Base-by-base conservation (phyloP, 2,329 filamentous ascomycete genomes). In the Aspergillus sp. region DNA sequence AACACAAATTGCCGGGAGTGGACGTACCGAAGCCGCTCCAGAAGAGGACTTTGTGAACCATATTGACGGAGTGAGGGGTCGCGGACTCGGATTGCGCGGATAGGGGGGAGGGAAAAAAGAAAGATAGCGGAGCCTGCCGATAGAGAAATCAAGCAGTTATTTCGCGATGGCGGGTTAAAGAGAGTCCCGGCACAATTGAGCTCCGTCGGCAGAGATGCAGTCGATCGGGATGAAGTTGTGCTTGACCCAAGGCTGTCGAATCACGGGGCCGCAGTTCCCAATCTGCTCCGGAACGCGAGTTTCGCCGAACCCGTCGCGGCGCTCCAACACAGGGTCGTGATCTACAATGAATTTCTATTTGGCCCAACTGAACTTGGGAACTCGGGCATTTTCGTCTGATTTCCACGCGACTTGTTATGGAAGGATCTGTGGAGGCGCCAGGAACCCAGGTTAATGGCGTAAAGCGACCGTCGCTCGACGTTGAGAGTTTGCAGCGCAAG, bases 1-100 rank as follows among this genome's bases (percentile, higher is more conserved):
- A 42, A 34, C 18, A 48, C 6, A 30, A 13, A 41, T 17, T 30
- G 36, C 12, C 47, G 36, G 12, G 34, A 36, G 13, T n/a, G 45
- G 30, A 81, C 84, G 71, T 86, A 97, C 93, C 93, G 85, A 97
- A 96, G 82, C 89, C 89, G 78, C 77, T 74, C 78, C 78, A 81
- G 74, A 81, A 81, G 62, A 81, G 73, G 60, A 81, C 77, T 70
- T 81, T 81, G 69, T 80, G 77, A 65, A 80, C 76, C 78, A 80
- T 80, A 53, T 38, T 57, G 44, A 38, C 50, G 64, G 57, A 43
- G 26, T 56, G 51, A 64, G 50, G 59, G 55, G 61, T 59, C 50
- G 64, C 61, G 62, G 34, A n/a, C 34, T 47, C 44, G 26, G 65
- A 59, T 13, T 48, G 53, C 43, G 45, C 49, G 51, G 44, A 43